These are phyloP conservation scores for Chrysosporium queenslandicum DNA, from an alignment of 2,329 filamentous ascomycete species.

Conservation along the genomic window DNA sequence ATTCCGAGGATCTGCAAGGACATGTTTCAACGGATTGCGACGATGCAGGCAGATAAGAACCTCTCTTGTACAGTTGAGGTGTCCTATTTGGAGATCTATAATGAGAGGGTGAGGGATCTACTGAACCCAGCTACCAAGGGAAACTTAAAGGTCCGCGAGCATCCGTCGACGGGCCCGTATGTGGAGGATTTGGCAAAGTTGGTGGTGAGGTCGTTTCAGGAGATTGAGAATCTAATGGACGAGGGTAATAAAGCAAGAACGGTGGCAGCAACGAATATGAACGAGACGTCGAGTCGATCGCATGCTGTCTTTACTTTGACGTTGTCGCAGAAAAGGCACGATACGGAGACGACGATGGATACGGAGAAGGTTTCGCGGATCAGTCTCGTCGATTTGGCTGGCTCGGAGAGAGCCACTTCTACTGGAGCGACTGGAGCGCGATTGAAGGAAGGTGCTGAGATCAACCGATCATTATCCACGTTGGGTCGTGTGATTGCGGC, in stretches of 20 bases:
- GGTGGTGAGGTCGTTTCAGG: constrained; percentile 81
- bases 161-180: constrained; percentile 93
- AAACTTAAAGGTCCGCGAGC: constrained; percentile 92
- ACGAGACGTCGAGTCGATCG: constrained; percentile 95
- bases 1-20: constrained; percentile 95
- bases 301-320: constrained; percentile 97
- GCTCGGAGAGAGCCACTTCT: constrained; percentile 93
- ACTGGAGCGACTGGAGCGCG: constrained; percentile 92
- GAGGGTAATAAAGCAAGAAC: constrained; percentile 98
- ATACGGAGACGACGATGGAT: constrained; percentile 89
- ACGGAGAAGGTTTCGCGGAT: constrained; percentile 98
- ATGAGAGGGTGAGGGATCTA: constrained; percentile 90
- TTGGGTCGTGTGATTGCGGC: constrained; percentile 95
- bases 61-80: constrained; percentile 90
- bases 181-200: constrained; percentile 96
- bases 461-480: constrained; percentile 93
- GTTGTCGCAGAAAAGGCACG: constrained; percentile 84
- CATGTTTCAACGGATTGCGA: constrained; percentile 82
- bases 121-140: constrained; percentile 92
- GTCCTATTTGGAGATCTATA: constrained; percentile 98
- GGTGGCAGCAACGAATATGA: constrained; percentile 98
- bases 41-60: constrained; percentile 61
- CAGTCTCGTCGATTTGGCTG: constrained; percentile 91
- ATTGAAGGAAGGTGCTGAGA: constrained; percentile 94
- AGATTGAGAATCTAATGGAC: constrained; percentile 97